Base-by-base conservation (phyloP, 2,329 filamentous ascomycete genomes). In the Raffaelea arxii region DNA sequence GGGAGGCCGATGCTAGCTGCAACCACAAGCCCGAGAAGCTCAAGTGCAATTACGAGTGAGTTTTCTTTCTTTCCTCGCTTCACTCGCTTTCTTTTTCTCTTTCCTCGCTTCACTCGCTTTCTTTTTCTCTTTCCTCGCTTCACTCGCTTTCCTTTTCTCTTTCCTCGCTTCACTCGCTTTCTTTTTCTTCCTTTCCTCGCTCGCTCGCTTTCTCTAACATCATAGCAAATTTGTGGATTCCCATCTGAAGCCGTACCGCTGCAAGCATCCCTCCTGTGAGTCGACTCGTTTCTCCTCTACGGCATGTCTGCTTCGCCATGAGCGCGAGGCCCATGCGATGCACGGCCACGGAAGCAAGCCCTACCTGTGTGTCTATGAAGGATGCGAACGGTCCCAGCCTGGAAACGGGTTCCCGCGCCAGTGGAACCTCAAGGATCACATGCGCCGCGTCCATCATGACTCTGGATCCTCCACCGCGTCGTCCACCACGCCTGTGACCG, bases 1-100 rank as follows among this genome's bases (percentile, higher is more conserved):
- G 84, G 74, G 81, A 84, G 63, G 84, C 80, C 56, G 74, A 81
- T 50, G 48, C 68, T 25, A 71, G 63, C 59, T 97, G 91, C 77
- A 85, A 78, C 65, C 91, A 96, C 79, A 86, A 86, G 69, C 80
- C 90, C 36, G 92, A 94, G 61, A 92, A 94, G 71, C 85, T 97
- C 57, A 96, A 96, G 78, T 96, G 91, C 81, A 94, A 95, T 69
- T 97, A 96, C 63, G 90, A 96, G 90, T 94, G 83, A 19, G 22
- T 32, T 43, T 32, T 5, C 19, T 27, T 30, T 41, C 10, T 36
- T 24, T 21, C 23, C 4, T 38, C 12, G 18, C 6, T 6, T 46
- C 25, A 9, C 12, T 32, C n/a, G 27, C 9, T 32, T 32, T 16
- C 16, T 23, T 24, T 27, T 46, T 24, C 4, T 30, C 14, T 22